phyloP scores from a whole-genome alignment of 2,329 filamentous ascomycete species.

The Knoxdaviesia proteae region DNA sequence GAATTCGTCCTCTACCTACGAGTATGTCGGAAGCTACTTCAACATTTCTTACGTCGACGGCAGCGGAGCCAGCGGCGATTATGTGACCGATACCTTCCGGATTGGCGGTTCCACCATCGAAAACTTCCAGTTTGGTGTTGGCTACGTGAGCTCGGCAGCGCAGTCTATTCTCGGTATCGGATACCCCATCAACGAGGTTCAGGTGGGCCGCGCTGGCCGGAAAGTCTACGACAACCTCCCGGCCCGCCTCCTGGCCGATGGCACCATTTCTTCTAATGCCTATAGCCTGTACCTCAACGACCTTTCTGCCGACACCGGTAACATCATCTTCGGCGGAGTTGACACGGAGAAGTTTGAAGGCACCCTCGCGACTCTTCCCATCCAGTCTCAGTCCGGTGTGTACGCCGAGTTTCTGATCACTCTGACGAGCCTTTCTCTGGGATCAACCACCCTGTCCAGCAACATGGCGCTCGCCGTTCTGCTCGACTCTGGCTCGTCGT shows the following conservation, averaged over 20 bases:
- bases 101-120: slow-evolving; percentile 32
- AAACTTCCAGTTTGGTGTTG: slow-evolving; percentile 51
- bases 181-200: slow-evolving; percentile 60
- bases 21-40: slow-evolving; percentile 54
- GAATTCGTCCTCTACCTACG: slow-evolving; percentile 55
- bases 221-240: slow-evolving; percentile 48
- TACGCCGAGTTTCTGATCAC: slow-evolving; percentile 49
- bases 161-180: slow-evolving; percentile 76
- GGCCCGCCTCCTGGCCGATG: slow-evolving; percentile 37
- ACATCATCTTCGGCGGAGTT: slow-evolving; percentile 55
- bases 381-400: slow-evolving; percentile 30
- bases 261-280: slow-evolving; percentile 41
- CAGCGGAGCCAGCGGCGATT: slow-evolving; percentile 57
- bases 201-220: slow-evolving; percentile 34
- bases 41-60: slow-evolving; percentile 80
- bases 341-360: slow-evolving; percentile 45
- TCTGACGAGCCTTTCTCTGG: slow-evolving; percentile 35
- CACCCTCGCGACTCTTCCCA: slow-evolving; percentile 42
- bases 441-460: slow-evolving; percentile 18
- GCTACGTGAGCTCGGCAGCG: slow-evolving; percentile 35
- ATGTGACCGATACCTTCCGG: slow-evolving; percentile 51
- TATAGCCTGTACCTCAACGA: slow-evolving; percentile 64
- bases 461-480: slow-evolving; percentile 39
- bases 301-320: slow-evolving; percentile 41
- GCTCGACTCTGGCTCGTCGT: slow-evolving; percentile 49